Base-by-base conservation (phyloP, 2,329 filamentous ascomycete genomes). In the Fusarium stilboides region DNA sequence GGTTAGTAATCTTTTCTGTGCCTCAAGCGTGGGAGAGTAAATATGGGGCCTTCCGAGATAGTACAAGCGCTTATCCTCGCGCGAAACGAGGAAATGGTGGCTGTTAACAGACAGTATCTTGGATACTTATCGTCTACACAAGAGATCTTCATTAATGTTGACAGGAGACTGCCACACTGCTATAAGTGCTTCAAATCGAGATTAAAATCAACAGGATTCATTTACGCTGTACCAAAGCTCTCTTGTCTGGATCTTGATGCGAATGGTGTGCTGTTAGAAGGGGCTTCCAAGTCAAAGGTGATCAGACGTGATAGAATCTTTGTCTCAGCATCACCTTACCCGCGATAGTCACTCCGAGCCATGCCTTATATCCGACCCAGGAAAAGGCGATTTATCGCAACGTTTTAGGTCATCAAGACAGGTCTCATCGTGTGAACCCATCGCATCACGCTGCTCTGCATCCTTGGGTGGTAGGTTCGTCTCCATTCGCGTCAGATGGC, bases 401-500 rank as follows among this genome's bases (percentile, higher is more conserved):
- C 17, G 8, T 36, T 36, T 3, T n/a, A 22, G 22, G 20, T 5
- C 40, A 42, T n/a, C 20, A 42, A 42, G 20, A 9, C 17, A 17
- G 13, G 9, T 14, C 6, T 6, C 8, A 17, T 8, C 14, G 8
- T 5, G 12, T 22, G 24, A 42, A 8, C 12, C 19, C n/a, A 8
- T 15, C 20, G 40, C 22, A 14, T 3, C n/a, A 20, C 28, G 28
- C 10, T 31, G 4, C 4, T 12, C 8, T 14, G 12, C 37, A 12
- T 17, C 14, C 10, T 15, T 55, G 28, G 8, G 2, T 3, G 6
- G 6, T 28, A 31, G 1, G 4, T 26, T 8, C 28, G 7, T 33
- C 13, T 17, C 24, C 3, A 5, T 39, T 22, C 12, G 24, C 15
- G 6, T 34, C 31, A 50, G 52, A 65, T 65, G 62, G 44, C 53